These are phyloP conservation scores for Huntiella decipiens DNA, from an alignment of 2,329 filamentous ascomycete genomes.

Conservation along the genomic window DNA sequence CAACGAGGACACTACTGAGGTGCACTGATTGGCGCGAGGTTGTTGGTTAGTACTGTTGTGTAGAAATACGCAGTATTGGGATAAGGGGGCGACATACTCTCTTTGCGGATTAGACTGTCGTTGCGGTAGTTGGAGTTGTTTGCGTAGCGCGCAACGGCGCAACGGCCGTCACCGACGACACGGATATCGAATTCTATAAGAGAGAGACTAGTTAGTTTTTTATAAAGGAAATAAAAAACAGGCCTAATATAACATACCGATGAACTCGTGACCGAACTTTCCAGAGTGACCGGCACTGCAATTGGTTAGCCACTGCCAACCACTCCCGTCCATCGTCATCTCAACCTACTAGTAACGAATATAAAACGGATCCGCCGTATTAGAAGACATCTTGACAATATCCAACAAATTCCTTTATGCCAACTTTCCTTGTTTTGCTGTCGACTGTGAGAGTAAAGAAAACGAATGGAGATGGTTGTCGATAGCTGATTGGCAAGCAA, in stretches of 20 bases:
- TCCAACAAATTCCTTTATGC: background rate
- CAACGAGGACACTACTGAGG: conserved; percentile 73
- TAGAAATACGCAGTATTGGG: background rate
- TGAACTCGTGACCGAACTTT: conserved; percentile 92
- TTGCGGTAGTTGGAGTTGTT: conserved; percentile 99
- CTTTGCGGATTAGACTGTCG: conserved; percentile 95
- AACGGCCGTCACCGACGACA: conserved; percentile 77
- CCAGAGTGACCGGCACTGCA: conserved; percentile 87
- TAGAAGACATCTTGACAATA: conserved; percentile 1
- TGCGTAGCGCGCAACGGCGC: conserved; percentile 85
- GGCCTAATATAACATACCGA: conserved; percentile 39
- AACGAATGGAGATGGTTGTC: too few relatives aligned
- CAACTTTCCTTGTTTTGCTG: too few relatives aligned
- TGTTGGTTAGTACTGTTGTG: background rate
- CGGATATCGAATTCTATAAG: conserved; percentile 81
- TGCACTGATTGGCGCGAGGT: conserved; percentile 47
- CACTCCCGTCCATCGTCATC: background rate
- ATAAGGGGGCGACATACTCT: conserved; percentile 48
- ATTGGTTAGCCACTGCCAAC: background rate
- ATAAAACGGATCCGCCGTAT: conserved; percentile 58
- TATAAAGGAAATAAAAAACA: background rate
- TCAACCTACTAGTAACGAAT: conserved; percentile 80
- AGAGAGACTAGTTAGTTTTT: background rate
- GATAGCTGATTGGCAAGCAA: too few relatives aligned
- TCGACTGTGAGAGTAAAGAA: too few relatives aligned